Evolutionary conservation across 176 grass and related monocot species (phyloP).

Genomic region (Aechmea fasciata): DNA sequence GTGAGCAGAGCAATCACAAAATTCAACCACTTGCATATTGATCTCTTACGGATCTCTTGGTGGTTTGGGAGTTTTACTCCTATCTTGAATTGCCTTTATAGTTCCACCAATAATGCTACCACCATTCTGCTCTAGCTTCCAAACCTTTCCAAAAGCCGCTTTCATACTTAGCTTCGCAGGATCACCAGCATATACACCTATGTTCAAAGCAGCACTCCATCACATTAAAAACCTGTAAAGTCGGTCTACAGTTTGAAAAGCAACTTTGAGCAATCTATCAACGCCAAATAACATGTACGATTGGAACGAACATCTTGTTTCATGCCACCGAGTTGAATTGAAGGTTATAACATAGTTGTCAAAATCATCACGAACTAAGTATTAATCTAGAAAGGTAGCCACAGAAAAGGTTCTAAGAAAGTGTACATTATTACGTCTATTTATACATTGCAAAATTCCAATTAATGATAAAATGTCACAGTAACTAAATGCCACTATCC

Average conservation of each 20-base stretch:
- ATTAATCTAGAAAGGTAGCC: neutral
- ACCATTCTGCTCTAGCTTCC: constrained; percentile 65
- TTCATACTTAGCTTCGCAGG: constrained; percentile 89
- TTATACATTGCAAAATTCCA: too few species aligned
- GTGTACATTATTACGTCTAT: too few species aligned
- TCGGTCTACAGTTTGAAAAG: neutral
- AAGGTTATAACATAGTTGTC: neutral
- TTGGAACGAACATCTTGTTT: too few species aligned
- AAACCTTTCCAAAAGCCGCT: constrained; percentile 92
- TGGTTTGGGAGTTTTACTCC: constrained; percentile 42
- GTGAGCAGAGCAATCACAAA: constrained; percentile 2
- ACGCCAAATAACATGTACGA: too few species aligned
- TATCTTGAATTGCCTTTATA: constrained; percentile 88
- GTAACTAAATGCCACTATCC: too few species aligned
- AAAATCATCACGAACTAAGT: neutral
- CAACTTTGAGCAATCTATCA: neutral
- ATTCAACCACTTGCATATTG: neutral
- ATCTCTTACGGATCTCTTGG: constrained; percentile 61
- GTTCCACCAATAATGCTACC: constrained; percentile 90
- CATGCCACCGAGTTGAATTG: too few species aligned
- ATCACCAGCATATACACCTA: constrained; percentile 94
- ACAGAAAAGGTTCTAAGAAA: too few species aligned
- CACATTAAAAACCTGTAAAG: neutral
- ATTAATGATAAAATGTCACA: too few species aligned
- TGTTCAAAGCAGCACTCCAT: neutral